These are phyloP conservation scores for Curvularia hawaiiensis DNA, from an alignment of 2,329 filamentous ascomycete species.

Conservation along the genomic window DNA sequence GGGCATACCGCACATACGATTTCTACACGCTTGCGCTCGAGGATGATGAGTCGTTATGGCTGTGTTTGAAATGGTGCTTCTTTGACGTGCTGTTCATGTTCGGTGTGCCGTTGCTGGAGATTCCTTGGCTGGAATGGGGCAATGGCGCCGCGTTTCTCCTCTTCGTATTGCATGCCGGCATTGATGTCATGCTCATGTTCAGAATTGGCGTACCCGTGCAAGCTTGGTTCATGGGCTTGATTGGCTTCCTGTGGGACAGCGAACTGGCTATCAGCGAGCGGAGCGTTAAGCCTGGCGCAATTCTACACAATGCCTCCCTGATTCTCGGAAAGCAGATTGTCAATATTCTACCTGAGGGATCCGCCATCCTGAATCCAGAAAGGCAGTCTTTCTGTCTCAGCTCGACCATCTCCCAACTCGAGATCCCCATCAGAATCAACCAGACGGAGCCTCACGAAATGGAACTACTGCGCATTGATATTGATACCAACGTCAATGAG, in stretches of 20 bases:
- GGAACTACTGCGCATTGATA: conserved; percentile 84
- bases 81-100: conserved; percentile 89
- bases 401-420: conserved; percentile 62
- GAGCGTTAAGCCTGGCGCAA: conserved; percentile 83
- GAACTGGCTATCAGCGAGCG: conserved; percentile 94
- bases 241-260: conserved; percentile 86
- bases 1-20: conserved; percentile 87
- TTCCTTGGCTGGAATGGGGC: conserved; percentile 96
- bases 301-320: conserved; percentile 89
- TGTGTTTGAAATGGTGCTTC: conserved; percentile 91
- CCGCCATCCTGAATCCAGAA: conserved; percentile 85
- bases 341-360: conserved; percentile 95
- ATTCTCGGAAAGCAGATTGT: conserved; percentile 97
- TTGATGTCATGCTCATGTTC: conserved; percentile 92
- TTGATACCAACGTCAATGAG: conserved; percentile 80
- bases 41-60: conserved; percentile 83
- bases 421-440: conserved; percentile 89
- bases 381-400: conserved; percentile 82
- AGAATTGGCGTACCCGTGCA: conserved; percentile 80
- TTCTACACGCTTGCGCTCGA: conserved; percentile 79
- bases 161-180: conserved; percentile 72
- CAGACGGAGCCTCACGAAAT: conserved; percentile 88
- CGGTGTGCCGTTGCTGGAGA: conserved; percentile 81
- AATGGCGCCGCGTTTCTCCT: conserved; percentile 72
- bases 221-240: conserved; percentile 72